phyloP scores from a whole-genome alignment of 257 asterid genomes.

The Leptodermis oblonga region DNA sequence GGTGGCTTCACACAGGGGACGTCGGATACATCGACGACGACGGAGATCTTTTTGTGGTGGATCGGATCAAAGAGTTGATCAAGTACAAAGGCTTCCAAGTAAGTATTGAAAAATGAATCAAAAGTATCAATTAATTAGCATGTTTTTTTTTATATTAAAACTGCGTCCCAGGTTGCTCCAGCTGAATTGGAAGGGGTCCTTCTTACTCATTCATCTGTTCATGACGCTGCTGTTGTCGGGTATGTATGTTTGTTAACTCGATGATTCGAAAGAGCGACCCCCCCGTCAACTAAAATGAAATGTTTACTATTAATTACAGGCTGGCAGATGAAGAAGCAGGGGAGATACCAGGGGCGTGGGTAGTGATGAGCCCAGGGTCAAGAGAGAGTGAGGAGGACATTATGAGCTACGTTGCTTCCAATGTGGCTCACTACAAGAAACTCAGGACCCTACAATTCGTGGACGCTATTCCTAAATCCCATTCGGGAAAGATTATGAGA shows the following conservation, averaged over 20 bases:
- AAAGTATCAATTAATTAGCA: not conserved
- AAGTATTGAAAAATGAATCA: not conserved
- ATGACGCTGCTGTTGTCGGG: slow-evolving; percentile 97
- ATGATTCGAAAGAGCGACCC: too few species aligned
- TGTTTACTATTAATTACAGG: slow-evolving; percentile 29
- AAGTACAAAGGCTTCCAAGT: slow-evolving; percentile 93
- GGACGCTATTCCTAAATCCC: slow-evolving; percentile 72
- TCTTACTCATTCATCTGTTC: slow-evolving; percentile 69
- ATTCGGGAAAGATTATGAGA: slow-evolving; percentile 90
- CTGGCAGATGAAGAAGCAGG: slow-evolving; percentile 75
- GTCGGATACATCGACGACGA: slow-evolving; percentile 88
- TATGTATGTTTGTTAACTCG: slow-evolving; percentile 24
- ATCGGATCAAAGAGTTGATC: slow-evolving; percentile 87
- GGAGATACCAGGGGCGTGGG: slow-evolving; percentile 85
- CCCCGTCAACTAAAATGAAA: not conserved
- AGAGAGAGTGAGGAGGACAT: slow-evolving; percentile 66
- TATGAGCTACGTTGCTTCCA: slow-evolving; percentile 54
- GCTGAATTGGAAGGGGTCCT: slow-evolving; percentile 98
- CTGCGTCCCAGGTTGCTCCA: slow-evolving; percentile 93
- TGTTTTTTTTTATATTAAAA: not conserved
- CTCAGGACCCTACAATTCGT: slow-evolving; percentile 65
- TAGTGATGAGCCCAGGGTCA: slow-evolving; percentile 55
- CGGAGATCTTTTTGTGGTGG: slow-evolving; percentile 77
- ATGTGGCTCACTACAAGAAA: slow-evolving; percentile 65
- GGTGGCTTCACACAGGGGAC: slow-evolving; percentile 97